Conservation (phyloP, 495 filamentous ascomycete species). For the Penicillium crystallinum region DNA sequence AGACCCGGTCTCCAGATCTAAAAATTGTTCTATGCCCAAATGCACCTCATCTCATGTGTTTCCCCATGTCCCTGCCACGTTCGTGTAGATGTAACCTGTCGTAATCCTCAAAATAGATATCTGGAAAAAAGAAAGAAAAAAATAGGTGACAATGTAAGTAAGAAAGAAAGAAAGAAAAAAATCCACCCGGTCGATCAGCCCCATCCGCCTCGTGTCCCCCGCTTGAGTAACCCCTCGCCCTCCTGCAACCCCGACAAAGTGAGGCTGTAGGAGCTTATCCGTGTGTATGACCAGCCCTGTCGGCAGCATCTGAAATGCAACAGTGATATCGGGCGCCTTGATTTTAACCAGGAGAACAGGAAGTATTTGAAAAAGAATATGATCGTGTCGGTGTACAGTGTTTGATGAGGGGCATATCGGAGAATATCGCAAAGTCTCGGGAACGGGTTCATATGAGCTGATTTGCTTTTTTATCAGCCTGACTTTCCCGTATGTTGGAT, state of each 20-base stretch:
- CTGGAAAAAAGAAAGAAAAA: too few species aligned
- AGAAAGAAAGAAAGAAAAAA: background rate
- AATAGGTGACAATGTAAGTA: too few species aligned
- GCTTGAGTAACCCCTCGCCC: background rate
- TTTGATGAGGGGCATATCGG: background rate
- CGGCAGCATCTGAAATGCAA: background rate
- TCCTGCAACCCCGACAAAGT: background rate
- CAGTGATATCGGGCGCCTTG: background rate
- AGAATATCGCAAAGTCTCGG: background rate
- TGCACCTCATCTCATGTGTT: background rate
- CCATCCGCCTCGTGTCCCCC: slow-evolving; percentile 6
- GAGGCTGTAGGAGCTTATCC: slow-evolving; percentile 4
- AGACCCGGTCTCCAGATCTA: too few species aligned
- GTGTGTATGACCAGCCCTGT: background rate
- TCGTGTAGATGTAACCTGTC: background rate
- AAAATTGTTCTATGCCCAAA: background rate
- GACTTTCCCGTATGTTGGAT: too few species aligned
- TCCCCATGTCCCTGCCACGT: slow-evolving; percentile 1
- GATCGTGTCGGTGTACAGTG: background rate
- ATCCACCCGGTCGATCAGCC: slow-evolving; percentile 5
- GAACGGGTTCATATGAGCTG: background rate
- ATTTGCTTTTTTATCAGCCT: too few species aligned
- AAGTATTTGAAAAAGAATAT: background rate
- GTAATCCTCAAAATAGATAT: background rate
- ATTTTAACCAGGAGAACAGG: background rate